Conservation (phyloP, 768 basidiomycete species). For the Mycena alexandri region DNA sequence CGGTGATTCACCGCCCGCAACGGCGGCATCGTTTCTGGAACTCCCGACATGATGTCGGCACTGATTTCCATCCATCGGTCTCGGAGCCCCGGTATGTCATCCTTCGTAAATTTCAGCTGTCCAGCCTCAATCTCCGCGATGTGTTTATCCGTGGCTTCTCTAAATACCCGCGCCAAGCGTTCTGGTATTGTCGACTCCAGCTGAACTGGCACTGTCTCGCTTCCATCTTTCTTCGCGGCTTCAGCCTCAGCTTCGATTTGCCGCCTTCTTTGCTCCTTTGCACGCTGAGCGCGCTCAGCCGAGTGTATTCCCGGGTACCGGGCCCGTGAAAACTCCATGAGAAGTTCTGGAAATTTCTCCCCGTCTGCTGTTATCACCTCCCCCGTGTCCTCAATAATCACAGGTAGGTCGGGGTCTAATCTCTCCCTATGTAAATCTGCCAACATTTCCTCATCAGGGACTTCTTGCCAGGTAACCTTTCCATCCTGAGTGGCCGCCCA, state of each 20-base stretch:
- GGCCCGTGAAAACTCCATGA: background rate
- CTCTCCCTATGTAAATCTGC: background rate
- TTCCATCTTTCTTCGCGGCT: too few relatives aligned
- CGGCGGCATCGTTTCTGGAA: slow-evolving; percentile 47
- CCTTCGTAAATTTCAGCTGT: background rate
- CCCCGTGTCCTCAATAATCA: background rate
- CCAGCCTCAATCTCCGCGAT: too few relatives aligned
- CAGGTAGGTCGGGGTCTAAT: background rate
- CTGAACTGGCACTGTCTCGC: too few relatives aligned
- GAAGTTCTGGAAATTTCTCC: background rate
- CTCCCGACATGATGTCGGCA: slow-evolving; percentile 41
- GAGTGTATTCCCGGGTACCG: background rate
- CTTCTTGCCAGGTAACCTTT: background rate
- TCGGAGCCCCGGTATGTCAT: slow-evolving; percentile 35
- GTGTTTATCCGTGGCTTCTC: too few relatives aligned
- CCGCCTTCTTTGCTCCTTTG: too few relatives aligned
- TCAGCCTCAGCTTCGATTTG: too few relatives aligned
- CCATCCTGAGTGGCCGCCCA: background rate
- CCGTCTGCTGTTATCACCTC: background rate
- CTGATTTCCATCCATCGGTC: slow-evolving; percentile 42
- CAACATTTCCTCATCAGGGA: slow-evolving; percentile 15
- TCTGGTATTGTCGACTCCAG: too few relatives aligned
- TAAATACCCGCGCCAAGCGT: too few relatives aligned
- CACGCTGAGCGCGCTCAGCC: background rate
- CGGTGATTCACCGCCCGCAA: slow-evolving; percentile 52